Percentiles rank a stretch among this genome's conserved stretches.
These are phyloP conservation scores for Capsicum chinense DNA, from an alignment of 257 asterid species.

Conservation along the genomic window DNA sequence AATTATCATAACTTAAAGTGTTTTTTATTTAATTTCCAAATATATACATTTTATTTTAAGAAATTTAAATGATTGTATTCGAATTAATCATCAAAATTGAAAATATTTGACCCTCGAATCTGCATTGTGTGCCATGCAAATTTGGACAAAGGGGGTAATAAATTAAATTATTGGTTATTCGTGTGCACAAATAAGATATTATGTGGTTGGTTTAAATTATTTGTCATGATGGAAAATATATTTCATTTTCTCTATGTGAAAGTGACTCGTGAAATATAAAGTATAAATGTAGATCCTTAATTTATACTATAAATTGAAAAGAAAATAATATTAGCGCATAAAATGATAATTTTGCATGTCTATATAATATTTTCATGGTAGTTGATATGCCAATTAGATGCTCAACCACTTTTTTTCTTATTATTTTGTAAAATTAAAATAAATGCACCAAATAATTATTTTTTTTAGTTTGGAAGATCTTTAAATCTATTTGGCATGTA, in stretches of 20 bases:
- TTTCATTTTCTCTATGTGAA: neutral
- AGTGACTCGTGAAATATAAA: conserved; percentile 3
- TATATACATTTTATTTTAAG: too few relatives aligned
- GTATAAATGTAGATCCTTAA: neutral
- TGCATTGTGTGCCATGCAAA: too few relatives aligned
- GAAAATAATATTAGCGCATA: neutral
- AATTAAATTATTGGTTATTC: neutral
- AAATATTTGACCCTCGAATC: too few relatives aligned
- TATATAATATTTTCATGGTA: neutral
- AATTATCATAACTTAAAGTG: too few relatives aligned
- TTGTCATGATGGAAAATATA: conserved; percentile 21
- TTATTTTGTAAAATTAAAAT: neutral
- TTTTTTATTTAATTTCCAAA: too few relatives aligned
- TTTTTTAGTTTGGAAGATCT: neutral
- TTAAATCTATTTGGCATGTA: neutral
- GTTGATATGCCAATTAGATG: conserved; percentile 28
- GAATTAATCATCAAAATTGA: too few relatives aligned
- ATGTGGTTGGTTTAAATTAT: neutral
- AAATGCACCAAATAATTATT: neutral
- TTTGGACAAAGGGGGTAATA: too few relatives aligned
- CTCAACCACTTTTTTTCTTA: neutral
- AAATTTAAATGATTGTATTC: too few relatives aligned
- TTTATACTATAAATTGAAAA: neutral
- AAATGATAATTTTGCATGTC: neutral
- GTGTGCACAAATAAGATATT: neutral